These are phyloP conservation scores for Eucalyptus tenuipes DNA, from an alignment of 345 rosid species.

Conservation along the genomic window DNA sequence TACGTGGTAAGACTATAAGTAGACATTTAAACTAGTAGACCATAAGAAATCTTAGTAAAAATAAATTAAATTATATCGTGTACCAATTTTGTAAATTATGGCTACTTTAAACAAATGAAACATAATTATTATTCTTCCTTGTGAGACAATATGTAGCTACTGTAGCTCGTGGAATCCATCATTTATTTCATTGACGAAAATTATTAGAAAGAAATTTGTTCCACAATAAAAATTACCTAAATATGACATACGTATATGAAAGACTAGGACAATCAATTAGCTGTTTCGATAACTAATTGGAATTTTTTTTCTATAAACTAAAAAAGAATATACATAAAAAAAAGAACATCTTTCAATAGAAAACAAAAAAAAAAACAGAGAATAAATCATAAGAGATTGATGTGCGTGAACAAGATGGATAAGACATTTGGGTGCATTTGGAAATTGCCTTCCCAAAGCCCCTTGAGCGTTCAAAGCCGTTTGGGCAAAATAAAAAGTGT, in stretches of 20 bases:
- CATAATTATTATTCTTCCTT: background rate
- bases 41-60: background rate
- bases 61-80: background rate
- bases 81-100: background rate
- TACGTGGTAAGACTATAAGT: background rate
- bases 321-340: background rate
- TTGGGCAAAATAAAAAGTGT: no score
- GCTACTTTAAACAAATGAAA: background rate
- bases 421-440: background rate
- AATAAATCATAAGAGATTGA: background rate
- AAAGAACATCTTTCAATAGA: background rate
- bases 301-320: background rate
- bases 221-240: background rate
- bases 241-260: background rate
- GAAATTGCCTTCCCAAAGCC: no score
- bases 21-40: background rate
- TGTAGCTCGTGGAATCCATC: background rate
- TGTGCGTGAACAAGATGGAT: background rate
- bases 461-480: no score
- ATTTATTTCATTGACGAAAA: background rate
- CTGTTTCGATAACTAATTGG: background rate
- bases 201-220: background rate
- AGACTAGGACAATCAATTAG: background rate
- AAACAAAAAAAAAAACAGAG: background rate
- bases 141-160: background rate